phyloP scores from a whole-genome alignment of 108 stramenopile genomes.

The Nitzschia inconspicua region DNA sequence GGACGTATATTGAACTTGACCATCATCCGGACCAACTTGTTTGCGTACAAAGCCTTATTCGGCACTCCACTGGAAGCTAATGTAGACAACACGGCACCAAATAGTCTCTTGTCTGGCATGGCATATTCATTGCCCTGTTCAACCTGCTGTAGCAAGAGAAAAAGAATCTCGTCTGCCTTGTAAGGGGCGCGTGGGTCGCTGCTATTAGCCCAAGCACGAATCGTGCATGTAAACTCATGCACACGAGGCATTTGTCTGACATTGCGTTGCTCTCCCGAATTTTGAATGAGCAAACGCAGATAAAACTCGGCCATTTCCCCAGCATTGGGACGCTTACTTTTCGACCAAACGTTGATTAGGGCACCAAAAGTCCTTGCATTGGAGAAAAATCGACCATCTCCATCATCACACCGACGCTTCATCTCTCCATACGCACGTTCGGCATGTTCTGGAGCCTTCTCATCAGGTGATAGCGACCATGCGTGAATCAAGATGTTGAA shows the following conservation, averaged over 20 bases:
- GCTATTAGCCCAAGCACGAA: slow-evolving; percentile 27
- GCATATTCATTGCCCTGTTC: slow-evolving; percentile 12
- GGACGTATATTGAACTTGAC: slow-evolving; percentile 18
- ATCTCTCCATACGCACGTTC: slow-evolving; percentile 40
- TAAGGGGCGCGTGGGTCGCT: slow-evolving; percentile 47
- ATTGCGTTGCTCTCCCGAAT: slow-evolving; percentile 1
- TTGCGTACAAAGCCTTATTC: slow-evolving; percentile 18
- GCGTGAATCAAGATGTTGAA: slow-evolving; percentile 30
- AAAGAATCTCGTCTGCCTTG: slow-evolving; percentile 33
- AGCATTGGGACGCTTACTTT: slow-evolving; percentile 45
- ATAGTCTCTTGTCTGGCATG: slow-evolving; percentile 13
- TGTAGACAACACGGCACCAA: slow-evolving; percentile 6
- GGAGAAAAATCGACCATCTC: slow-evolving; percentile 44
- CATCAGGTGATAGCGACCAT: neutral
- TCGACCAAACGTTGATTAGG: slow-evolving; percentile 62
- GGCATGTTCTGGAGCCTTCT: slow-evolving; percentile 45
- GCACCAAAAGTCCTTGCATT: slow-evolving; percentile 60
- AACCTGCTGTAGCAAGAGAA: slow-evolving; percentile 9
- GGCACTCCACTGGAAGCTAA: slow-evolving; percentile 14
- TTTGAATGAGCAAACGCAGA: slow-evolving; percentile 14
- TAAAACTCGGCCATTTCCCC: slow-evolving; percentile 25
- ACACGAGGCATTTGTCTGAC: slow-evolving; percentile 3
- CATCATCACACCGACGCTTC: slow-evolving; percentile 25
- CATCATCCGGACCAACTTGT: slow-evolving; percentile 17
- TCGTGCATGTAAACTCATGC: slow-evolving; percentile 18